Evolutionary conservation across 495 filamentous ascomycete species (phyloP).

Genomic region (Penicillium cataractarum): DNA sequence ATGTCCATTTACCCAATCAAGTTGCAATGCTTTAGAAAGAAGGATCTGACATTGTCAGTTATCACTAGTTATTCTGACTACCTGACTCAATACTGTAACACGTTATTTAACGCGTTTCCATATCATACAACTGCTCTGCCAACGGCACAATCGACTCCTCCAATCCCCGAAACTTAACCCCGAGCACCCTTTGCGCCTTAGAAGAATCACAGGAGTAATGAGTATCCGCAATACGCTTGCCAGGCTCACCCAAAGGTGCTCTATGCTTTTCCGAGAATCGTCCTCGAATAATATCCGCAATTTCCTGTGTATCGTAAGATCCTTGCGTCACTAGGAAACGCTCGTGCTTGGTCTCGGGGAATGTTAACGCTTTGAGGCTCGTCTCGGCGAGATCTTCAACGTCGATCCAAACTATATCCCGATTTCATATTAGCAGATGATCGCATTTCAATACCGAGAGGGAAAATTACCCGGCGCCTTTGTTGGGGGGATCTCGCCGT

Average conservation of each 20-base stretch:
- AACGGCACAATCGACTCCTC: conserved; percentile 27
- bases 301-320: conserved; percentile 37
- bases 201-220: conserved; percentile 37
- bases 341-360: conserved; percentile 31
- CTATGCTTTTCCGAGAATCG: conserved; percentile 26
- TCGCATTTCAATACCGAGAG: not conserved
- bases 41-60: not conserved
- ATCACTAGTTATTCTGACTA: not conserved
- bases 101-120: conserved; percentile 11
- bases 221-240: conserved; percentile 24
- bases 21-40: not conserved
- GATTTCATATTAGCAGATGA: not conserved
- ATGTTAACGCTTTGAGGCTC: conserved; percentile 33
- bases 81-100: not conserved
- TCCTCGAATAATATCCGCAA: conserved; percentile 35
- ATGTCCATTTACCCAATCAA: not conserved
- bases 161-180: conserved; percentile 20
- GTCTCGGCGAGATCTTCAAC: conserved; percentile 41
- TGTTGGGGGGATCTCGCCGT: conserved; percentile 24
- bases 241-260: conserved; percentile 30
- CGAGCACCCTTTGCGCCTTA: conserved; percentile 22
- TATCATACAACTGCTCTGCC: conserved; percentile 28
- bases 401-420: conserved; percentile 31
- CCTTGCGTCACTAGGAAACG: conserved; percentile 38
- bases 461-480: conserved; percentile 27